These are phyloP conservation scores for Ogataea nonfermentans DNA, from an alignment of 805 yeast species.

Conservation along the genomic window DNA sequence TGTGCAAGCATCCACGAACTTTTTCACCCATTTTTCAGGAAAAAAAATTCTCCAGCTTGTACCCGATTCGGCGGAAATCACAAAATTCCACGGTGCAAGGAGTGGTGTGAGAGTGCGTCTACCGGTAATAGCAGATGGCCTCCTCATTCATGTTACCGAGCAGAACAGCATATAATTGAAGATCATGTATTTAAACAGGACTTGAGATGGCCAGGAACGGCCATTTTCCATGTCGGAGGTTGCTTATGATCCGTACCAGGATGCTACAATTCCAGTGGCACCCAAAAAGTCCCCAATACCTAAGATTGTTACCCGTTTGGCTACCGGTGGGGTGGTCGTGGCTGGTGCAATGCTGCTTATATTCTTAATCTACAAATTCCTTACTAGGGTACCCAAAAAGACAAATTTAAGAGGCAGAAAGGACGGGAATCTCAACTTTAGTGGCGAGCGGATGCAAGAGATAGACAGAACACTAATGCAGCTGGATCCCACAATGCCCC, in stretches of 20 bases:
- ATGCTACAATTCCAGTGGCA: background rate
- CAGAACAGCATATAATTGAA: too few relatives aligned
- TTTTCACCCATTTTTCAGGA: background rate
- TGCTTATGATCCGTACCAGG: slow-evolving; percentile 5
- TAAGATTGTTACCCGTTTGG: slow-evolving; percentile 5
- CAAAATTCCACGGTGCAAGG: background rate
- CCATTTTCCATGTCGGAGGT: slow-evolving; percentile 6
- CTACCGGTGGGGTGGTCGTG: slow-evolving; percentile 7
- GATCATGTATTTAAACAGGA: background rate
- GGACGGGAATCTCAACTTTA: slow-evolving; percentile 6
- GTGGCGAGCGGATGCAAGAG: slow-evolving; percentile 9
- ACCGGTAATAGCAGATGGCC: slow-evolving; percentile 3
- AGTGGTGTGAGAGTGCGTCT: background rate
- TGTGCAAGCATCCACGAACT: background rate
- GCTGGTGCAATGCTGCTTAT: slow-evolving; percentile 10
- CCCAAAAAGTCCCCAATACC: slow-evolving; percentile 4
- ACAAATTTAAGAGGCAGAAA: background rate
- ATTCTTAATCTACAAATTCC: slow-evolving; percentile 9
- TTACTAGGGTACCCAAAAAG: slow-evolving; percentile 4
- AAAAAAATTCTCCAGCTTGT: too few relatives aligned
- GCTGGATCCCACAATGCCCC: slow-evolving; percentile 13
- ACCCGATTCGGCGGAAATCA: too few relatives aligned
- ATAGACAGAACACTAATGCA: slow-evolving; percentile 8
- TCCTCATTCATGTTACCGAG: too few relatives aligned
- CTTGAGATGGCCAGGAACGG: background rate